A percentile compares a stretch with the other conserved stretches of the same genome.
Conservation (phyloP, 225 moss, liverwort and hornwort species). For the Antitrichia curtipendula region DNA sequence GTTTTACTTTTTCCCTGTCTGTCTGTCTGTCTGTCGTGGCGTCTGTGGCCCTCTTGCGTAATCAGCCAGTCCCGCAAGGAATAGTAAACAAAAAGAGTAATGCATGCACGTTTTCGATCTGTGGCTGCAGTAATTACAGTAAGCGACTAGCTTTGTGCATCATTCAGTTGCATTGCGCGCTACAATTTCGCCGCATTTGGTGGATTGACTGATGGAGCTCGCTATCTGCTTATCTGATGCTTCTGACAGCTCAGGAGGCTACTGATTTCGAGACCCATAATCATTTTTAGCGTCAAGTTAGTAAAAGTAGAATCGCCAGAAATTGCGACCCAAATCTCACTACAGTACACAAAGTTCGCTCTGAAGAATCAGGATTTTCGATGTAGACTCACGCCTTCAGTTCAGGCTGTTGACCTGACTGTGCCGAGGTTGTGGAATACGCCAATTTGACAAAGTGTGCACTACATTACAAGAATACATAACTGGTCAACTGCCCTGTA, state of each 20-base stretch:
- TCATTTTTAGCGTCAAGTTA: neutral
- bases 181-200: neutral
- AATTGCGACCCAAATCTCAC: neutral
- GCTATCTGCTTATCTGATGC: no score
- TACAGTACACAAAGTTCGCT: neutral
- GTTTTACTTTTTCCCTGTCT: no score
- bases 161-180: no score
- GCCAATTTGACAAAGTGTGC: no score
- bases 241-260: neutral
- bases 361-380: neutral
- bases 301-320: neutral
- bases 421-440: no score
- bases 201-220: neutral
- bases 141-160: fast-evolving
- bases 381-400: neutral
- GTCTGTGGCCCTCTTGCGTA: neutral
- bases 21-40: neutral
- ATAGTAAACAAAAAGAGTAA: neutral
- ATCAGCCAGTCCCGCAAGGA: neutral
- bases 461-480: no score
- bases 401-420: neutral
- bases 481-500: no score
- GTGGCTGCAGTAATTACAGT: no score
- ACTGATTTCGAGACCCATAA: neutral
- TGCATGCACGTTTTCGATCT: neutral